A percentile compares a stretch with the other conserved stretches of the same genome.
Conservation (phyloP, 768 basidiomycete species). For the Boletus vinaceobasis region DNA sequence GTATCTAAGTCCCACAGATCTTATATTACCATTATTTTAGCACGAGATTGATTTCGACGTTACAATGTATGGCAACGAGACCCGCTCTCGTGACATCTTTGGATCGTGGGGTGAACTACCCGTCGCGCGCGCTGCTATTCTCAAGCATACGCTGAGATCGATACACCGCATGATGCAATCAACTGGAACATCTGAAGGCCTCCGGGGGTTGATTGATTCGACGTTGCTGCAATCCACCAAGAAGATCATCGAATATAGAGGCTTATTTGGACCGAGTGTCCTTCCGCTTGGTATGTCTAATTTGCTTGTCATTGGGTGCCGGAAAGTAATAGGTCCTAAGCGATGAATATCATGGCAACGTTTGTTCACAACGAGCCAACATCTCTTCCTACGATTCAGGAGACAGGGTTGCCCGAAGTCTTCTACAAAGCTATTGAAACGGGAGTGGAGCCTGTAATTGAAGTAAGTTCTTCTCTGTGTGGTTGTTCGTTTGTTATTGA, state of each 20-base stretch:
- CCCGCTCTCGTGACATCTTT: conserved; percentile 43
- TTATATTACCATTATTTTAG: conserved; percentile 34
- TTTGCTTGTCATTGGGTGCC: not conserved
- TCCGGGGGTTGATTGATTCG: conserved; percentile 91
- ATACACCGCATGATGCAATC: conserved; percentile 98
- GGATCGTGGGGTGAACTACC: conserved; percentile 61
- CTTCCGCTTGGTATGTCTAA: conserved; percentile 70
- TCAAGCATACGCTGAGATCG: conserved; percentile 88
- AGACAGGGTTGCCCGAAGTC: conserved; percentile 81
- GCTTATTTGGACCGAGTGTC: conserved; percentile 82
- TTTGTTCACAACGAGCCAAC: conserved; percentile 99
- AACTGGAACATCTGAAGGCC: conserved; percentile 88
- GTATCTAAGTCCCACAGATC: not conserved
- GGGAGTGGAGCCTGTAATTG: conserved; percentile 82
- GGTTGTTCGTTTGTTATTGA: not conserved
- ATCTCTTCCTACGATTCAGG: conserved; percentile 88
- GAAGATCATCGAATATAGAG: conserved; percentile 79
- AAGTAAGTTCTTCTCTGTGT: conserved; percentile 45
- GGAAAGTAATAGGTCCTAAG: conserved; percentile 29
- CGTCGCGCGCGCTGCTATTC: conserved; percentile 69
- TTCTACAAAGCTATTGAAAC: conserved; percentile 85
- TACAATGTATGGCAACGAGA: conserved; percentile 47
- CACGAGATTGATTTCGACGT: conserved; percentile 67
- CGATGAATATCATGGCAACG: conserved; percentile 92
- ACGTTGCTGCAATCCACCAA: conserved; percentile 81